These are phyloP conservation scores for Tetrapisispora pingtungensis DNA, from an alignment of 805 yeast species.

Conservation along the genomic window DNA sequence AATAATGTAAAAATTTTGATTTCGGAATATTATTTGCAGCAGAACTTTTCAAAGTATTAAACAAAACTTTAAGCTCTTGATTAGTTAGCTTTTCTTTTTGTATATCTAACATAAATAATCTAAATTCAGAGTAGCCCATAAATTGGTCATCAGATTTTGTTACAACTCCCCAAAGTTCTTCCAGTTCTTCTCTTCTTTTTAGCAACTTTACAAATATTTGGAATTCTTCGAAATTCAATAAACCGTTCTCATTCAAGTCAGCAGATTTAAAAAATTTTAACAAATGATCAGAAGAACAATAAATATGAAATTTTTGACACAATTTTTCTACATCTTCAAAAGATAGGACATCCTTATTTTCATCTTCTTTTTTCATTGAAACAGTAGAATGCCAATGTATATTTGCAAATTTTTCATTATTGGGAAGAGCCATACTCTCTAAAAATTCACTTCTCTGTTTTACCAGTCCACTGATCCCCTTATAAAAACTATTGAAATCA, in stretches of 20 bases:
- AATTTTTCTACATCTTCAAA: conserved; percentile 62
- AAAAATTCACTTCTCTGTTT: conserved; percentile 50
- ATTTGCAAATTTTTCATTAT: conserved; percentile 45
- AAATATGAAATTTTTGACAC: conserved; percentile 60
- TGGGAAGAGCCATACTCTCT: conserved; percentile 53
- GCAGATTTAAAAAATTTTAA: conserved; percentile 41
- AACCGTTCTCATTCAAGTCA: conserved; percentile 40
- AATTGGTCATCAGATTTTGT: conserved; percentile 13
- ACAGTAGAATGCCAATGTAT: conserved; percentile 53
- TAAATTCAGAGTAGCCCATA: conserved; percentile 29
- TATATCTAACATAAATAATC: conserved; percentile 34
- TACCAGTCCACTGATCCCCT: conserved; percentile 46
- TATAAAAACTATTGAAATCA: conserved; percentile 45
- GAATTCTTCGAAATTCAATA: conserved; percentile 62
- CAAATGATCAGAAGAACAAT: conserved; percentile 44
- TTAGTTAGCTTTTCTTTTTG: conserved; percentile 39
- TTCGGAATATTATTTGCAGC: conserved; percentile 11
- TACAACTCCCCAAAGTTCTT: conserved; percentile 36
- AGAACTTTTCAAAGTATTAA: conserved; percentile 29
- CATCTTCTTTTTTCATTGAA: conserved; percentile 28
- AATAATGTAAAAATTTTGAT: conserved; percentile 22
- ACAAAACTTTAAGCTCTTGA: conserved; percentile 28
- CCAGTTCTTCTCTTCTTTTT: conserved; percentile 56
- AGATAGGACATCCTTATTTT: conserved; percentile 33
- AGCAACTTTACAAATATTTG: conserved; percentile 60